Conservation (phyloP, 805 yeast genomes). For the Metschnikowia picachoensis region DNA sequence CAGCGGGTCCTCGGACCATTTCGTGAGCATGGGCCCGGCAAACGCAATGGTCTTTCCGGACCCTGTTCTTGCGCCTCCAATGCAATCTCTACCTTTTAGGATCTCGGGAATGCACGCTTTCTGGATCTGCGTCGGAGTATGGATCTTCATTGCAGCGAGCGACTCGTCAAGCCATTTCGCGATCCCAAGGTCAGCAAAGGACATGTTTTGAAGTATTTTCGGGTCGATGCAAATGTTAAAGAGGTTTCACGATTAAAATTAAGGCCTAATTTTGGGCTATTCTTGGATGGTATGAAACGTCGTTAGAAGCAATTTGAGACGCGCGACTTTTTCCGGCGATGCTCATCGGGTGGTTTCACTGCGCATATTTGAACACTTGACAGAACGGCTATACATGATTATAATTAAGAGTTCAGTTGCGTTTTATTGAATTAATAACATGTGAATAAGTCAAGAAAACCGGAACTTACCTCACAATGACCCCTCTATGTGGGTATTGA, state of each 20-base stretch:
- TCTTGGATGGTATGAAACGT: no score
- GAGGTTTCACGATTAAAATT: no score
- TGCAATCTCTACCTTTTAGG: slow-evolving; percentile 80
- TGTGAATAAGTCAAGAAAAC: no score
- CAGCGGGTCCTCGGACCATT: slow-evolving; percentile 93
- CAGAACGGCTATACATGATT: no score
- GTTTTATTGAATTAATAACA: no score
- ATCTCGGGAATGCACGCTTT: slow-evolving; percentile 84
- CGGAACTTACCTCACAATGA: no score
- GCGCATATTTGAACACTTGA: no score
- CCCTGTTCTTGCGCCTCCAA: slow-evolving; percentile 98
- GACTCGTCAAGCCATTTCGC: slow-evolving; percentile 86
- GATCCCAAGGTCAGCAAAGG: slow-evolving; percentile 65
- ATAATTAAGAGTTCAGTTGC: no score
- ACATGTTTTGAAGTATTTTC: slow-evolving; percentile 18
- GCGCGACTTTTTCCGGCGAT: slow-evolving; percentile 14
- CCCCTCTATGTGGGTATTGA: no score
- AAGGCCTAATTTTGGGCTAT: no score
- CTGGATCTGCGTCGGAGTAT: slow-evolving; percentile 84
- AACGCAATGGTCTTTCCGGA: slow-evolving; percentile 97
- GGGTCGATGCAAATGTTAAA: no score
- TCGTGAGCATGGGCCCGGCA: slow-evolving; percentile 93
- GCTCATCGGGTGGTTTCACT: slow-evolving; percentile 9
- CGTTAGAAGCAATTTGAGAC: background rate
- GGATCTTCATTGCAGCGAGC: slow-evolving; percentile 74